These are phyloP conservation scores for Rosellinia necatrix DNA, from an alignment of 2,329 filamentous ascomycete genomes.

Conservation along the genomic window DNA sequence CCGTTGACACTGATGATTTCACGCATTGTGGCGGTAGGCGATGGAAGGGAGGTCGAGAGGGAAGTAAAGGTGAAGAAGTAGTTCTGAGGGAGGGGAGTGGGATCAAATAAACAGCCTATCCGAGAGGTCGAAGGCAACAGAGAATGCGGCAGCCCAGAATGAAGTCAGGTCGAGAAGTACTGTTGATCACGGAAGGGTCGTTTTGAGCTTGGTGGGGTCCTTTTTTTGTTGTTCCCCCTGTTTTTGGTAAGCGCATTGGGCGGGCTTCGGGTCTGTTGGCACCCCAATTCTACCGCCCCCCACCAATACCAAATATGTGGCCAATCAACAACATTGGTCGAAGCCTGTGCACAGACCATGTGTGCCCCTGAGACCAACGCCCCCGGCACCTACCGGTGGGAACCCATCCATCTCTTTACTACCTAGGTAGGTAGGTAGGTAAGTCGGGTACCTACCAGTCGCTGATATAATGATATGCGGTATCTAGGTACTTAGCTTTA, in stretches of 20 bases:
- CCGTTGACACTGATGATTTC: slow-evolving; percentile 99
- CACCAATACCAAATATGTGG: not conserved
- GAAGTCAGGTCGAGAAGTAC: slow-evolving; percentile 31
- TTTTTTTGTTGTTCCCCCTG: slow-evolving; percentile 37
- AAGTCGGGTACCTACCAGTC: no score
- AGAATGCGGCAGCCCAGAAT: slow-evolving; percentile 25
- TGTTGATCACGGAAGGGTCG: slow-evolving; percentile 33
- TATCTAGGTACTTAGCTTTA: no score
- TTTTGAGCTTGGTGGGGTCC: slow-evolving; percentile 33
- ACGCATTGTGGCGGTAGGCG: slow-evolving; percentile 75
- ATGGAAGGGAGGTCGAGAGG: slow-evolving; percentile 40
- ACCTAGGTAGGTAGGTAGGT: no score
- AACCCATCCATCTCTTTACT: not conserved
- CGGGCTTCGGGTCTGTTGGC: slow-evolving; percentile 30
- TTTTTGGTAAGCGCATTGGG: slow-evolving; percentile 37
- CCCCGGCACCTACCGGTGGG: slow-evolving; percentile 22
- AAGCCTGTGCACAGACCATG: slow-evolving; percentile 16
- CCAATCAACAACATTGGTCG: slow-evolving; percentile 23
- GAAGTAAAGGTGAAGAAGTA: slow-evolving; percentile 36
- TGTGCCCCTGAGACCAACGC: slow-evolving; percentile 5
- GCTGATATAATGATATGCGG: no score
- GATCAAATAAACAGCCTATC: slow-evolving; percentile 31
- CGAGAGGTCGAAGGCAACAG: slow-evolving; percentile 27
- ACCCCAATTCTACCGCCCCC: slow-evolving; percentile 17
- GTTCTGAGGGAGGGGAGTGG: slow-evolving; percentile 26